Evolutionary conservation across 805 yeast species (phyloP), one percentile per base, ranked within the genome.

Genomic region (Priceomyces haplophilus): DNA sequence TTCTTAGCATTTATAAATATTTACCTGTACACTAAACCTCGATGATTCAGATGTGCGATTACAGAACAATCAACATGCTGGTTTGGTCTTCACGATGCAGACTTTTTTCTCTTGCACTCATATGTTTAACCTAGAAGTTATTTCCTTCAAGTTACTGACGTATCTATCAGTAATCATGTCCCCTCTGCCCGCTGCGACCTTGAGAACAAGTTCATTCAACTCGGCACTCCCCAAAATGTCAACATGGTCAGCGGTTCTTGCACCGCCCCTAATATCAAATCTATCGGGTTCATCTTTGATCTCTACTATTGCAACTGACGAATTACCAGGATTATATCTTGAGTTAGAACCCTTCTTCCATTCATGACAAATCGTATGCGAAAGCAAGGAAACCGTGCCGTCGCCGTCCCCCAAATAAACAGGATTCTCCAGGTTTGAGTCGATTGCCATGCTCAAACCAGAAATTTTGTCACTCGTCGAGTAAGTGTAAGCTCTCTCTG

Each of bases 171-270:
- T 68, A 44, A 93, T 85, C 15, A 70, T 61, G 37, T 79, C 79
- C 2, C 95, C 96, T 27, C 72, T 61, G 0, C 99, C 99, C 34
- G 87, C 72, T 1, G 90, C 97, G 13, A 93, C 88, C 47, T 78
- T 77, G 42, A 91, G 68, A 10, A 93, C 71, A 55, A 90, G 68
- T 57, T 93, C 99, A 59, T 93, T 93, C 59, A 93, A 69, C 57
- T 85, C 95, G 1, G 97, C 88, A 48, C 95, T 82, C 2, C 99
- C 99, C 37, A 93, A 71, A 37, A 93, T 90, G 59, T 93, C 99
- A 21, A 93, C 99, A 62, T 93, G 99, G 55, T 93, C 99, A 1
- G 98, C 97, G 0, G 97, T 91, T 59, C 85, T 86, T 8, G 97
- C 95, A 11, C 99, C 99, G 19, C 99, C 99, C 50, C 99, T 77